These are phyloP conservation scores for Acanthamoeba comandoni DNA, from an alignment of 208 protist genomes.

Conservation along the genomic window DNA sequence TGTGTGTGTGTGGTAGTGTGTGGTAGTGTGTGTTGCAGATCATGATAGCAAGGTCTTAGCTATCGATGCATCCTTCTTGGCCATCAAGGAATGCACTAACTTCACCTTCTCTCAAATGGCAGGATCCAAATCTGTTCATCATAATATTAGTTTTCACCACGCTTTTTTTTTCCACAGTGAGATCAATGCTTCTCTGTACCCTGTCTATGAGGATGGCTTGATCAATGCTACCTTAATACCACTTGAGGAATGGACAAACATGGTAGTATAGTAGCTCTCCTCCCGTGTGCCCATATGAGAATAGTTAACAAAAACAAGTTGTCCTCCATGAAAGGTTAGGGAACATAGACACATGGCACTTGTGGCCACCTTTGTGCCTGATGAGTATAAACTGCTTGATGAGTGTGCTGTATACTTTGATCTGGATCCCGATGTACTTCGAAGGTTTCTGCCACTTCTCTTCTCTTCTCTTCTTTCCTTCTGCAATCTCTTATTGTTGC, in stretches of 20 bases:
- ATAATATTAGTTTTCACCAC: background rate
- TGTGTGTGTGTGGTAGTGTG: no score
- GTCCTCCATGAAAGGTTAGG: slow-evolving; percentile 2
- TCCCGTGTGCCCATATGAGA: background rate
- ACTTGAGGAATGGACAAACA: slow-evolving; percentile 10
- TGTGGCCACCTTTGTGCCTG: background rate
- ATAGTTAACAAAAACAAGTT: background rate
- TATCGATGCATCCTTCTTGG: background rate
- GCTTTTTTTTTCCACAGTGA: background rate
- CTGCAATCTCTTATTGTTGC: background rate
- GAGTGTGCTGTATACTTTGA: background rate
- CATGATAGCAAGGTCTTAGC: background rate
- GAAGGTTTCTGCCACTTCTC: background rate
- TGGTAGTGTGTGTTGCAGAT: no score
- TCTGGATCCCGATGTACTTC: slow-evolving; percentile 35
- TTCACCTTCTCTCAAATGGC: background rate
- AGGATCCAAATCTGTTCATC: background rate
- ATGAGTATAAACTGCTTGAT: slow-evolving; percentile 20
- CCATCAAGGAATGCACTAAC: slow-evolving; percentile 1
- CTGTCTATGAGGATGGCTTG: slow-evolving; percentile 39
- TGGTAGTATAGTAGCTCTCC: background rate
- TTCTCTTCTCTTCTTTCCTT: no score
- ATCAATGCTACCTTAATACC: slow-evolving; percentile 60
- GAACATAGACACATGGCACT: slow-evolving; percentile 56
- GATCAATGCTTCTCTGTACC: slow-evolving; percentile 25